phyloP scores from a whole-genome alignment of 2,329 filamentous ascomycete genomes.

The Alternaria sp. region DNA sequence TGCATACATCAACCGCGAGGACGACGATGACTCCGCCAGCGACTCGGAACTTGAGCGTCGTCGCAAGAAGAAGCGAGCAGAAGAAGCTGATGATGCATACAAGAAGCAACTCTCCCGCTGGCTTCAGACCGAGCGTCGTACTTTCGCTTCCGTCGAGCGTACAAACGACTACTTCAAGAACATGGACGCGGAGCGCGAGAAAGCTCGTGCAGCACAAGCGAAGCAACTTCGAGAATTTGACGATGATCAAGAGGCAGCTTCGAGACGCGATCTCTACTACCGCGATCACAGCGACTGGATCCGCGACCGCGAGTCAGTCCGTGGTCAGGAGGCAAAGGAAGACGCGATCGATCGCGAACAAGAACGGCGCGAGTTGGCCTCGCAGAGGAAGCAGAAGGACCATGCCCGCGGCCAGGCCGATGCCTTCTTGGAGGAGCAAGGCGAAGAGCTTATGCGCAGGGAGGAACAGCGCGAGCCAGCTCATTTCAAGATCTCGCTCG shows the following conservation, averaged over 20 bases:
- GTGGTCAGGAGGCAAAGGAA: constrained; percentile 73
- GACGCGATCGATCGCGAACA: constrained; percentile 83
- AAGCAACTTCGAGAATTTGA: constrained; percentile 83
- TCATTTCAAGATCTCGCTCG: constrained; percentile 87
- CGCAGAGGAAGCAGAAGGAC: constrained; percentile 74
- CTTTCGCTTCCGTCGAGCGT: constrained; percentile 83
- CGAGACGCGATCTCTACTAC: constrained; percentile 83
- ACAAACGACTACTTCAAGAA: constrained; percentile 81
- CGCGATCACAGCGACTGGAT: constrained; percentile 84
- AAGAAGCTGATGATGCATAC: constrained; percentile 81
- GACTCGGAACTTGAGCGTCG: constrained; percentile 84
- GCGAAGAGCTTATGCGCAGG: constrained; percentile 68
- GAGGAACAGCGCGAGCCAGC: constrained; percentile 65
- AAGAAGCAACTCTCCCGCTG: constrained; percentile 87
- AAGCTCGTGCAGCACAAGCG: constrained; percentile 70
- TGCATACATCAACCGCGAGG: constrained; percentile 66
- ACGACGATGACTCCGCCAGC: constrained; percentile 85
- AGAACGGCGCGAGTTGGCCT: constrained; percentile 76
- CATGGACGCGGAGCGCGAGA: constrained; percentile 70
- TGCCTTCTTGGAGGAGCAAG: constrained; percentile 85
- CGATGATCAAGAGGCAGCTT: constrained; percentile 79
- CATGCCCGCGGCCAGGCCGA: constrained; percentile 85
- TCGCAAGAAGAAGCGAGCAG: constrained; percentile 71
- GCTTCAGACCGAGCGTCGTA: constrained; percentile 85
- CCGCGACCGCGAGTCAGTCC: constrained; percentile 76